phyloP scores from a whole-genome alignment of 805 yeast species.

The Ogataea methylovora region DNA sequence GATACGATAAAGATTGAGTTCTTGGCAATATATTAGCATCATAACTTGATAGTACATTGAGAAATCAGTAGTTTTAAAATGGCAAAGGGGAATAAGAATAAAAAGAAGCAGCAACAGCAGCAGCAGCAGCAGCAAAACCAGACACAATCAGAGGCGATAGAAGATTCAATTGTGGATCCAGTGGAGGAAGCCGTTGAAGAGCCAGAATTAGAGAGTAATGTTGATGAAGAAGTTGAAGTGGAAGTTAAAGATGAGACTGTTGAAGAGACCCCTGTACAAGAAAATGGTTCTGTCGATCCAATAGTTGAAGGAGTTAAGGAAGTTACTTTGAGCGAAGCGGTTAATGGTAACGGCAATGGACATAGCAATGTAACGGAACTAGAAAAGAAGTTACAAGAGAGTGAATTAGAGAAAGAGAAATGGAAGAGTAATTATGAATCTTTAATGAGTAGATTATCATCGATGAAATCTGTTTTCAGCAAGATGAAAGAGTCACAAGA shows the following conservation, averaged over 20 bases:
- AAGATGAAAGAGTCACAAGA: constrained; percentile 67
- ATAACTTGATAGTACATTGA: no score
- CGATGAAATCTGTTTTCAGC: constrained; percentile 65
- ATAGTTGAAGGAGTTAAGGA: no score
- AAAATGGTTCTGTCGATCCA: neutral
- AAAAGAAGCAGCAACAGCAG: constrained; percentile 1
- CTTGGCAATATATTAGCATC: no score
- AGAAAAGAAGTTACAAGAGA: constrained; percentile 23
- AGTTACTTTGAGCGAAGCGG: no score
- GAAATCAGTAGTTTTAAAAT: neutral
- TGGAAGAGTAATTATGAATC: constrained; percentile 55
- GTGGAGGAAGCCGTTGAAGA: constrained; percentile 16
- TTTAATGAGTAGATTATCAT: constrained; percentile 52
- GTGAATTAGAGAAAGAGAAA: constrained; percentile 46
- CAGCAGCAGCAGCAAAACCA: neutral
- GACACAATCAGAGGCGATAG: no score
- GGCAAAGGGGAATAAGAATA: constrained; percentile 2
- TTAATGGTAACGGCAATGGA: neutral
- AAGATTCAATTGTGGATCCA: no score
- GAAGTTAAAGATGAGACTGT: no score
- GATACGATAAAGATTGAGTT: no score
- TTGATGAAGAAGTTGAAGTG: no score
- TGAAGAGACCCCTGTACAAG: no score
- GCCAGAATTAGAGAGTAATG: no score
- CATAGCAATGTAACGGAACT: constrained; percentile 4